Percentiles rank a stretch among this genome's conserved stretches.
Evolutionary conservation across 202 grass and related monocot genomes (phyloP).

Genomic region (Hordeum pubiflorum): DNA sequence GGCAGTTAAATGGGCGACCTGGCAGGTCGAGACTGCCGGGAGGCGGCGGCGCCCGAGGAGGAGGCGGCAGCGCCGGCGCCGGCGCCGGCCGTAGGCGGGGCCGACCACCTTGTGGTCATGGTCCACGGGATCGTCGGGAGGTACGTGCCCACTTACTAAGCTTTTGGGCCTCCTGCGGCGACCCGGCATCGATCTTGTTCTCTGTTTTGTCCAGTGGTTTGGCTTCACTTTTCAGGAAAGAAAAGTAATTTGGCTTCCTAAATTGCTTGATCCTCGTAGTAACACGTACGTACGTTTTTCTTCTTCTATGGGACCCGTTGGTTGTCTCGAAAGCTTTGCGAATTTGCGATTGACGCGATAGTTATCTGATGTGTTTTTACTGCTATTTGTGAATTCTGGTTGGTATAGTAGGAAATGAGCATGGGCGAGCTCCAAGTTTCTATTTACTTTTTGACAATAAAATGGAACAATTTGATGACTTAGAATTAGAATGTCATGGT

Average conservation of each 20-base stretch:
- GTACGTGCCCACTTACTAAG: conserved; percentile 16
- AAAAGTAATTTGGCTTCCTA: not conserved
- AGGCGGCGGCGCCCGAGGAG: conserved; percentile 3
- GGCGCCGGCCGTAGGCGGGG: conserved; percentile 7
- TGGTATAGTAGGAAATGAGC: not conserved
- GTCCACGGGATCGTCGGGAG: conserved; percentile 96
- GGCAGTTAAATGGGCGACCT: conserved; percentile 40
- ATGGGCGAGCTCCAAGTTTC: not conserved
- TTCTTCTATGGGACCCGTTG: not conserved
- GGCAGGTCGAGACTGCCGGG: conserved; percentile 21
- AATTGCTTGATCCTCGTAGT: not conserved
- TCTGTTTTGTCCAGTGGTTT: not conserved
- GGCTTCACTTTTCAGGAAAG: not conserved
- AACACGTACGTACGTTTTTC: not conserved
- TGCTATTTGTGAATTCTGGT: not conserved
- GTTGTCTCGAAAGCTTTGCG: not conserved
- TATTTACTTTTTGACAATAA: not conserved
- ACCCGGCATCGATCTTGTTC: not conserved
- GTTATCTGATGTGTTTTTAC: not conserved
- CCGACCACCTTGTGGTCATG: conserved; percentile 90
- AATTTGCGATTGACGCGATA: not conserved
- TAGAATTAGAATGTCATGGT: not conserved
- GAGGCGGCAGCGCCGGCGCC: conserved; percentile 4
- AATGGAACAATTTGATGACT: not conserved
- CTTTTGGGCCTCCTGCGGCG: not conserved